Conservation (phyloP, 106 monocot species). For the Allium sativum region DNA sequence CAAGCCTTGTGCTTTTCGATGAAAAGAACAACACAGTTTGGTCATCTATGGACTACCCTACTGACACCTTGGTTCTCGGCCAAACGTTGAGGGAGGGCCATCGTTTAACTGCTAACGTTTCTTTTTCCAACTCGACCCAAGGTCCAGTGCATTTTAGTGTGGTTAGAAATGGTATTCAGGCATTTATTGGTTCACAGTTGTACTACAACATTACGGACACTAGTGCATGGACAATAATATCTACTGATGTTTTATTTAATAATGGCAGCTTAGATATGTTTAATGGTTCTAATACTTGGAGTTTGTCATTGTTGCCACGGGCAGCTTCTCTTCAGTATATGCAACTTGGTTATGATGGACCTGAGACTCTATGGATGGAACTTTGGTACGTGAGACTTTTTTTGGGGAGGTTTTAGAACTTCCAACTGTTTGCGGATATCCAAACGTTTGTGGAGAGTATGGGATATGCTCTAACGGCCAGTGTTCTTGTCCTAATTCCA, state of each 20-base stretch:
- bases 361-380: conserved; percentile 3
- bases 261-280: conserved; percentile 10
- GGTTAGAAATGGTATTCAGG: neutral
- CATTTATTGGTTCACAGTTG: conserved; percentile 15
- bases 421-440: conserved; percentile 16
- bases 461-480: conserved; percentile 38
- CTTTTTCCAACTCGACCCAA: conserved; percentile 1
- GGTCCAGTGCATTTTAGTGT: conserved; percentile 17
- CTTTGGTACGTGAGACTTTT: too few species aligned
- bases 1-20: conserved; percentile 39
- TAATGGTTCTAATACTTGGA: too few species aligned
- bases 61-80: conserved; percentile 34
- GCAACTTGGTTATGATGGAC: conserved; percentile 4
- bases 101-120: conserved; percentile 17
- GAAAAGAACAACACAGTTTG: conserved; percentile 17
- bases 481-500: conserved; percentile 27
- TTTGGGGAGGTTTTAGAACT: too few species aligned
- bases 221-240: neutral
- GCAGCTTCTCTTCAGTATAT: neutral
- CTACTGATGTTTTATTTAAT: conserved; percentile 6
- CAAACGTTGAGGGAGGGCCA: conserved; percentile 25
- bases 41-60: conserved; percentile 45
- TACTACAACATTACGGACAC: neutral
- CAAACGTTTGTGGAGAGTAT: conserved; percentile 25
- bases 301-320: neutral